A percentile compares a stretch with the other conserved stretches of the same genome.
These are phyloP conservation scores for Podospora fimiseda DNA, from an alignment of 495 filamentous ascomycete species.

Conservation along the genomic window DNA sequence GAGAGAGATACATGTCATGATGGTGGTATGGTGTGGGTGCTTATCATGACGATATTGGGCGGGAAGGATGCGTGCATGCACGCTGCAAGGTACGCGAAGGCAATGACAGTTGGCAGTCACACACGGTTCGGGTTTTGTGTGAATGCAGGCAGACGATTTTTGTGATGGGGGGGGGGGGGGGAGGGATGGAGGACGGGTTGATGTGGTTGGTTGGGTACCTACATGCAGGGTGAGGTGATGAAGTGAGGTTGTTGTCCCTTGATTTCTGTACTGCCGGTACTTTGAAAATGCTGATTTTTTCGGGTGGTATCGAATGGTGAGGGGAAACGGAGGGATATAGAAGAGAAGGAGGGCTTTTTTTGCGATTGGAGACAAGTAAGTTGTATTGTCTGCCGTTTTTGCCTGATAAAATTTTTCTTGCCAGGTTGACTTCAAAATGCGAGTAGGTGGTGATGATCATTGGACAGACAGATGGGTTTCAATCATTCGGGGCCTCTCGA, in stretches of 20 bases:
- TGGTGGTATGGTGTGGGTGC: background rate
- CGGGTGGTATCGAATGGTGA: too few relatives aligned
- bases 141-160: background rate
- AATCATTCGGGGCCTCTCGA: background rate
- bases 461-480: background rate
- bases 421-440: too few relatives aligned
- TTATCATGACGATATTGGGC: background rate
- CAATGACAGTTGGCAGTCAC: background rate
- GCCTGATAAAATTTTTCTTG: too few relatives aligned
- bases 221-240: background rate
- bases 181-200: background rate
- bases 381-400: too few relatives aligned
- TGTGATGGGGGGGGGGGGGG: background rate
- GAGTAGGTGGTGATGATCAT: background rate
- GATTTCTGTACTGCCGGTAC: too few relatives aligned
- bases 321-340: background rate
- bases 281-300: too few relatives aligned
- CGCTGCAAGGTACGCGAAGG: conserved; percentile 14
- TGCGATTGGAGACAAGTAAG: background rate
- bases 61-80: conserved; percentile 10
- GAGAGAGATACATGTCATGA: too few relatives aligned
- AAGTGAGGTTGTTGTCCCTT: too few relatives aligned
- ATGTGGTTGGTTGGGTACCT: background rate
- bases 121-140: background rate
- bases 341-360: background rate